A percentile compares a stretch with the other conserved stretches of the same genome.
phyloP scores from a whole-genome alignment of 257 asterid species.

The Ilex asprella region DNA sequence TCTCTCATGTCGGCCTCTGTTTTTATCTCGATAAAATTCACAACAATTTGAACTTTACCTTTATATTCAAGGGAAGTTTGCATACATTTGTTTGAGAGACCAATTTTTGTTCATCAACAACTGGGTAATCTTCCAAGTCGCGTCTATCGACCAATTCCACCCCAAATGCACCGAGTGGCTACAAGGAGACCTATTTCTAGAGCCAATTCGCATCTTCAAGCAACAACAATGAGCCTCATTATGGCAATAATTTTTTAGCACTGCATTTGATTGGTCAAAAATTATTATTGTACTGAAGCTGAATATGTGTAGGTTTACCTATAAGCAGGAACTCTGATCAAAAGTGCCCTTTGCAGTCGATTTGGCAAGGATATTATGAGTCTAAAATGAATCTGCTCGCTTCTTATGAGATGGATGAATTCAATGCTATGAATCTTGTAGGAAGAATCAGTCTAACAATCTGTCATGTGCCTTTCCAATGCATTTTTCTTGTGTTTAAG shows the following conservation, averaged over 20 bases:
- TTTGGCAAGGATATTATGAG: background rate
- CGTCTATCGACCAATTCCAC: slow-evolving; percentile 54
- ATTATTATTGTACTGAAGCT: too few relatives aligned
- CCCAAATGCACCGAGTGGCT: slow-evolving; percentile 37
- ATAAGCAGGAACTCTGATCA: too few relatives aligned
- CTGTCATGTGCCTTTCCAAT: slow-evolving; percentile 19
- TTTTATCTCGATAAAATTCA: slow-evolving; percentile 38
- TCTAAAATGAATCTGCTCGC: background rate
- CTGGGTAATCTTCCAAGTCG: slow-evolving; percentile 53
- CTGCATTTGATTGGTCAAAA: background rate
- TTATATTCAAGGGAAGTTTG: slow-evolving; percentile 1
- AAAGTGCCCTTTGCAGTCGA: background rate
- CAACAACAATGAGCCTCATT: slow-evolving; percentile 38
- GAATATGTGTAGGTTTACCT: too few relatives aligned
- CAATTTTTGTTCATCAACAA: slow-evolving; percentile 41
- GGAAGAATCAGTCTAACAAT: slow-evolving; percentile 19
- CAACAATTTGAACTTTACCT: slow-evolving; percentile 22
- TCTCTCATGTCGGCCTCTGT: slow-evolving; percentile 40
- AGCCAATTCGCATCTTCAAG: slow-evolving; percentile 30
- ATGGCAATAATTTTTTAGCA: background rate
- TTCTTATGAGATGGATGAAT: too few relatives aligned
- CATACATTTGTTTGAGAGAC: slow-evolving; percentile 18
- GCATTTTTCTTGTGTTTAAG: slow-evolving; percentile 9
- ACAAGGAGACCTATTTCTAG: slow-evolving; percentile 45
- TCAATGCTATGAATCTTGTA: slow-evolving; percentile 16